Percentiles rank a stretch among this genome's conserved stretches.
Evolutionary conservation across 371 early-diverging fungal genomes (phyloP).

Genomic region (Rhizomucor miehei): DNA sequence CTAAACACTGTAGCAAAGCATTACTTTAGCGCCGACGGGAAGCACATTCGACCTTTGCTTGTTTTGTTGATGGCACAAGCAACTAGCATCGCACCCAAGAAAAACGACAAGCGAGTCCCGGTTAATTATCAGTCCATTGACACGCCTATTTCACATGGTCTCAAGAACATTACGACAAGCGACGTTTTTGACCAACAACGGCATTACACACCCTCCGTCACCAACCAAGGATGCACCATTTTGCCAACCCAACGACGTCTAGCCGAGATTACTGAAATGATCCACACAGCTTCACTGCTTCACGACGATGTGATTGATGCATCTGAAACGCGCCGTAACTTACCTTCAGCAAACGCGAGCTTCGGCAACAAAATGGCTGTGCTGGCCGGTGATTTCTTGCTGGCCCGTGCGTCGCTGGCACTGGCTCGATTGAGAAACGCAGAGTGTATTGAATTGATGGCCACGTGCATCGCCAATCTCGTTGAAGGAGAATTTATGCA

Average conservation of each 20-base stretch:
- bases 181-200: conserved; percentile 30
- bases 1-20: conserved; percentile 85
- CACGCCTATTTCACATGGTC: conserved; percentile 46
- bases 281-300: conserved; percentile 92
- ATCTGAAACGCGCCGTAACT: conserved; percentile 62
- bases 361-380: conserved; percentile 98
- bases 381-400: conserved; percentile 91
- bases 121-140: conserved; percentile 53
- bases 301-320: conserved; percentile 95
- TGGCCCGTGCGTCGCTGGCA: conserved; percentile 90
- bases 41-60: conserved; percentile 90
- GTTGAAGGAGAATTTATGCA: conserved; percentile 98
- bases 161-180: conserved; percentile 35
- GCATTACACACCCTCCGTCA: conserved; percentile 49
- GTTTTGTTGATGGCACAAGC: conserved; percentile 90
- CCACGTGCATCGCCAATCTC: conserved; percentile 89
- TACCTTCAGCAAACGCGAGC: conserved; percentile 76
- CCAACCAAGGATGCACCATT: conserved; percentile 56
- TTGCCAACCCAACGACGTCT: conserved; percentile 88
- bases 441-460: conserved; percentile 90
- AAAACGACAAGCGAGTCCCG: conserved; percentile 4
- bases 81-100: conserved; percentile 65
- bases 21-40: conserved; percentile 87
- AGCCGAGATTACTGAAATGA: conserved; percentile 96
- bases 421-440: conserved; percentile 84